Evolutionary conservation across 768 basidiomycete genomes (phyloP), one percentile per base, ranked within the genome.

Genomic region (Rhizopogon salebrosus): DNA sequence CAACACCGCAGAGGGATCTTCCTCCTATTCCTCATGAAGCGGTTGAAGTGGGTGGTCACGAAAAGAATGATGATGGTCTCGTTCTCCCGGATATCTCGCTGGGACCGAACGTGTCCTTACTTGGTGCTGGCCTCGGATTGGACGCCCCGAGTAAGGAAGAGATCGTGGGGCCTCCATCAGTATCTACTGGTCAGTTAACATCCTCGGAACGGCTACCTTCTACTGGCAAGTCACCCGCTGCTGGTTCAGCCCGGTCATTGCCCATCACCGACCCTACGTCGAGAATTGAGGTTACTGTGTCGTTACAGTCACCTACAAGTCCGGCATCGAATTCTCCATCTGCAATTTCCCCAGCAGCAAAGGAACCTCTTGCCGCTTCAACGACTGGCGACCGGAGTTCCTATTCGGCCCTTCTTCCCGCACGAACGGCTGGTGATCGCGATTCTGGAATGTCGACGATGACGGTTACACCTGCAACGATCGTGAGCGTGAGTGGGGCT

Each of bases 401-500:
- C 1, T 61, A 67, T 18, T 58, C 57, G 22, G 51, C 57, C n/a
- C 58, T 63, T 18, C 53, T 51, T 22, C 57, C 62, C 34, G 26
- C 18, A 22, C 58, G 54, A 24, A 35, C 48, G n/a, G 23, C 59
- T 1, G 51, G 60, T 23, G 66, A 68, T n/a, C 67, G 67, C 13
- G 64, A 70, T 49, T 68, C 67, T 6, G 58, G 48, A n/a, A 31
- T 78, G 49, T 74, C 74, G 6, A 71, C 64, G 11, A 64, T 70
- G 16, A 81, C 80, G 2, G 75, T 82, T 7, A 72, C 70, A 3
- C 51, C 66, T 4, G 70, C 66, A 10, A 72, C 64, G n/a, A 72
- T 80, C 46, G 70, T 78, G 13, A 65, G 78, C 23, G 76, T 80
- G 6, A 66, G 75, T 45, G 71, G 70, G 49, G 78, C 73, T 20